Base-by-base conservation (phyloP, 495 filamentous ascomycete species). In the Aspergillus incahuasiensis region DNA sequence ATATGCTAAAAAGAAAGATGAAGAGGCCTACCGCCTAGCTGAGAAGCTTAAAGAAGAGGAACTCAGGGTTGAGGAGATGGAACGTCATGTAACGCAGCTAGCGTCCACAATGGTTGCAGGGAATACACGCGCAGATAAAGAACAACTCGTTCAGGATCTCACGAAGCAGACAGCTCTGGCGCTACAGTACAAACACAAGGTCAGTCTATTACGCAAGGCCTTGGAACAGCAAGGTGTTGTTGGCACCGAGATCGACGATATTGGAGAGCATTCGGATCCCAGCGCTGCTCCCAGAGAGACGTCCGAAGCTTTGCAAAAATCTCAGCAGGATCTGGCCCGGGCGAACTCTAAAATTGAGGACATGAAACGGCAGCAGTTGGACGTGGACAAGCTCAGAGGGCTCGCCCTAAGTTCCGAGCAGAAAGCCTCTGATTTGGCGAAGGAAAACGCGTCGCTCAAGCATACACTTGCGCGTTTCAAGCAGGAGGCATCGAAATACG, bases 1-100 rank as follows among this genome's bases (percentile, higher is more conserved):
- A 45, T 97, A 89, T 66, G 94, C 94, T 32, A 87, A 85, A 62
- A 87, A 88, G 73, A 97, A 96, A 68, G 94, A 98, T 68, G 77
- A 75, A 0, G 87, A 95, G 63, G 88, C 88, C 20, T 76, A 81
- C 16, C 82, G 88, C 21, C 71, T 97, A 32, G 77, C 78, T 21
- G 83, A 88, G 54, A 86, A 86, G 62, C 76, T 97, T 25, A 79
- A 79, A 53, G 83, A 88, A 46, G 85, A 82, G 69, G 68, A 78
- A 62, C 52, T 78, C 74, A 77, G 79, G 69, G 82, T 76, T 20
- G 59, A 74, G 41, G 69, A 72, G 30, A 75, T 79, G 74, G 79
- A 84, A 52, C 65, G 66, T 7, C 80, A 81, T 56, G 75, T 92
- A 11, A 73, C 82, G 9, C 77, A 84, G 40, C 74, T 88, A 59